Evolutionary conservation across 139 green algal species (phyloP), one percentile per base, ranked within the genome.

Genomic region (Volvox reticuliferus): DNA sequence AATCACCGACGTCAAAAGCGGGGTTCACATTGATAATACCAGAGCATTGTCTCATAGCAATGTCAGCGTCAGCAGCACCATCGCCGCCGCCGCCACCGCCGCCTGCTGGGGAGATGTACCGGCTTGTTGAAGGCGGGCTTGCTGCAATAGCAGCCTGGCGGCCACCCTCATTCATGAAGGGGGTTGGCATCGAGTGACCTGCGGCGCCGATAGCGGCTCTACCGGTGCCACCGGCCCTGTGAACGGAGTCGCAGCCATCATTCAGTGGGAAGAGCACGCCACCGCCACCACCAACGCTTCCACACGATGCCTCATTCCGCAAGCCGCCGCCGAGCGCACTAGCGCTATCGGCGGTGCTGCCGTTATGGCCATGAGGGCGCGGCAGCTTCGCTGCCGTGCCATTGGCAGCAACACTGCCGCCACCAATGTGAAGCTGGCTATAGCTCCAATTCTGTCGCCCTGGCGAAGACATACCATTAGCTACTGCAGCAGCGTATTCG

Each of bases 1-100:
- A 89, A 18, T 89, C 85, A 21, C 36, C 21, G 0, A 71, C 21
- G 69, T 89, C 85, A 18, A 89, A 89, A 21, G 85, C 85, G 17
- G 85, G 85, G 68, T 89, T 89, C 5, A 82, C 37, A 36, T 37
- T 89, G 2, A 89, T n/a, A 0, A 36, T 37, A 37, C 67, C 18
- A 5, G 32, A 86, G 78, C 78, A 55, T 55, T 36, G 19, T n/a
- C 71, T 2, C 71, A 73, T 24, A 12, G 21, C 65, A 28, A 73
- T 28, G 65, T 73, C 21, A 24, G 65, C 65, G 79, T 26, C 26
- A 50, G 26, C 79, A 36, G 0, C 21, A 18, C 79, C 79, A 36
- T 36, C 26, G 44, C 19, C 37, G 79, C 37, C 9, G 44, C 44
- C 9, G 44, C 14, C 37, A 21, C 21, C 65, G 65, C 13, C 75